Conservation (phyloP, 768 basidiomycete species). For the Xerocomus potaroensis region DNA sequence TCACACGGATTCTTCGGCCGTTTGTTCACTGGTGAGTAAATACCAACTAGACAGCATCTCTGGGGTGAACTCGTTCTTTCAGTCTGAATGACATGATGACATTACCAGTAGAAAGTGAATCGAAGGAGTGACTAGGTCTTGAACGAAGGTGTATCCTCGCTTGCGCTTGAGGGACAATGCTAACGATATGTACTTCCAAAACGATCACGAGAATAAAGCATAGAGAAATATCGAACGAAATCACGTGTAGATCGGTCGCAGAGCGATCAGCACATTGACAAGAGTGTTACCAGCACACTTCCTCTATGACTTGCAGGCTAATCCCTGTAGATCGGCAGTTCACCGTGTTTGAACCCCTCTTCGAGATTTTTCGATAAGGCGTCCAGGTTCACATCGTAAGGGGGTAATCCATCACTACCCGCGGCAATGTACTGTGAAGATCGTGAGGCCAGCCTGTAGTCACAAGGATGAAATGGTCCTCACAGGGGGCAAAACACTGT, state of each 20-base stretch:
- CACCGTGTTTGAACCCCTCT: conserved; percentile 32
- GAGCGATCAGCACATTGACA: conserved; percentile 18
- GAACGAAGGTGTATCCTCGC: too few relatives aligned
- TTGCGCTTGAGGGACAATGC: too few relatives aligned
- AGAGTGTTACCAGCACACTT: conserved; percentile 10
- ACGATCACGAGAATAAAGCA: neutral
- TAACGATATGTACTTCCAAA: neutral
- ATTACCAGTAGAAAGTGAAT: conserved; percentile 33
- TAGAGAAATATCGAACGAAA: neutral
- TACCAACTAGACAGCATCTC: neutral
- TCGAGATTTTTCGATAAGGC: conserved; percentile 24
- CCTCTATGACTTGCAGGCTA: neutral
- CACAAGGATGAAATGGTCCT: conserved; percentile 3
- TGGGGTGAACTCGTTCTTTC: neutral
- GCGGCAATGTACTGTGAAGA: conserved; percentile 37
- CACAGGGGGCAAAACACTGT: conserved; percentile 42
- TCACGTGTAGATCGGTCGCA: neutral
- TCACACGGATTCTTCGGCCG: conserved; percentile 57
- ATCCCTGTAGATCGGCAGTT: conserved; percentile 42
- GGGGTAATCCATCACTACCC: conserved; percentile 32
- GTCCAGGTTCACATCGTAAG: conserved; percentile 26
- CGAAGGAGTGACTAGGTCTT: too few relatives aligned
- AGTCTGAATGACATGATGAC: conserved; percentile 72
- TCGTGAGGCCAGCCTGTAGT: neutral
- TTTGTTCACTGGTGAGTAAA: conserved; percentile 71